phyloP scores from a whole-genome alignment of 352 stramenopile species.

The Phytopythium boreale region DNA sequence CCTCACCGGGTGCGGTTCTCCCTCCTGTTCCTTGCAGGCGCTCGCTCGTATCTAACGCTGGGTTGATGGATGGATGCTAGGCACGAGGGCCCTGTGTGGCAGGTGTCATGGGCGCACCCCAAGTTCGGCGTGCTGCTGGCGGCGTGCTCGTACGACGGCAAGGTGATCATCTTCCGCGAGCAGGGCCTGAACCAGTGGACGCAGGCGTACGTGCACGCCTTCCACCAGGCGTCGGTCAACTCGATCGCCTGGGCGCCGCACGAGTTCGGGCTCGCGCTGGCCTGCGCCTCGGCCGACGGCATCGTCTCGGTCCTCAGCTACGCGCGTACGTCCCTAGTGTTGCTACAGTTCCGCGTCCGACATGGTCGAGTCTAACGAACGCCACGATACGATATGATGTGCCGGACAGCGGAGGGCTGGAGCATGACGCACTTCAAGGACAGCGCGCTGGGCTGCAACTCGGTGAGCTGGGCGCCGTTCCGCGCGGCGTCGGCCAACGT shows the following conservation, averaged over 20 bases:
- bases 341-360: too few species aligned
- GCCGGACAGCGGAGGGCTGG: conserved; percentile 76
- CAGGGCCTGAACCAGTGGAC: conserved; percentile 92
- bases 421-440: conserved; percentile 92
- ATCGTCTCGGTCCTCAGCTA: conserved; percentile 90
- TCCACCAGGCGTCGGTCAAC: conserved; percentile 93
- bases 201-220: conserved; percentile 88
- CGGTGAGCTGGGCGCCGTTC: conserved; percentile 95
- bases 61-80: too few species aligned
- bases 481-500: conserved; percentile 60
- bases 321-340: conserved; percentile 39
- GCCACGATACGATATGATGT: too few species aligned
- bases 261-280: conserved; percentile 94
- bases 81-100: conserved; percentile 97
- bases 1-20: conserved; percentile 60
- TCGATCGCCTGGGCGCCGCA: conserved; percentile 95
- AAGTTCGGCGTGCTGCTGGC: conserved; percentile 96
- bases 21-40: not conserved
- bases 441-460: conserved; percentile 95
- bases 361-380: too few species aligned
- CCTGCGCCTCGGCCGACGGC: conserved; percentile 94
- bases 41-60: not conserved
- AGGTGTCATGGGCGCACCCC: conserved; percentile 98
- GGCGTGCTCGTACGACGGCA: conserved; percentile 97
- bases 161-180: conserved; percentile 97